Conservation (phyloP, 495 filamentous ascomycete species). For the Xylaria nigripes region DNA sequence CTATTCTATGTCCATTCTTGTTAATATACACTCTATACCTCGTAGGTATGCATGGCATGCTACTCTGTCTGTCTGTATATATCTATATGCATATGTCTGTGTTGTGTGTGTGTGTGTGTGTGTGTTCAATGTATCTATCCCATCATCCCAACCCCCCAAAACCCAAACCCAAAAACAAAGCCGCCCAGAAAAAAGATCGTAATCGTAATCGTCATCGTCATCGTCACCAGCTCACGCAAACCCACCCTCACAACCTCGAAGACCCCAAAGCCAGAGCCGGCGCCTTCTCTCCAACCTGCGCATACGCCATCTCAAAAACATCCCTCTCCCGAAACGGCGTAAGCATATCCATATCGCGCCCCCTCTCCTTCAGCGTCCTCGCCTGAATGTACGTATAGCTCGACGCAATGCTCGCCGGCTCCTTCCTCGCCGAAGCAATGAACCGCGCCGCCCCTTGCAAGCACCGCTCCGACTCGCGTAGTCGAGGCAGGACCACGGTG, state of each 20-base stretch:
- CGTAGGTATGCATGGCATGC: too few relatives aligned
- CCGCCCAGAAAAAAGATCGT: too few relatives aligned
- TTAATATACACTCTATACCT: too few relatives aligned
- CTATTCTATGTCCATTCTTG: too few relatives aligned
- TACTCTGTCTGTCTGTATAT: neutral
- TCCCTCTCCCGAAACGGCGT: constrained; percentile 46
- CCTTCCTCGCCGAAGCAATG: constrained; percentile 36
- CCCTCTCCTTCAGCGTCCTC: constrained; percentile 44
- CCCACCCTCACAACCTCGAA: constrained; percentile 40
- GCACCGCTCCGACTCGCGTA: constrained; percentile 41
- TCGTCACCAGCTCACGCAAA: neutral
- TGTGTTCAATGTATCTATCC: neutral
- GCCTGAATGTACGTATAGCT: constrained; percentile 47
- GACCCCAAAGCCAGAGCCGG: constrained; percentile 31
- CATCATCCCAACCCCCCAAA: too few relatives aligned
- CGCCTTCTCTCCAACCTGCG: constrained; percentile 35
- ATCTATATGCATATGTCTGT: neutral
- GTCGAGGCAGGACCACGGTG: constrained; percentile 50
- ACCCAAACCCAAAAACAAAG: neutral
- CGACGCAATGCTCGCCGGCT: constrained; percentile 32
- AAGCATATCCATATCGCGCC: constrained; percentile 45
- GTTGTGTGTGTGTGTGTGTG: neutral
- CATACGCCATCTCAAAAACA: constrained; percentile 42
- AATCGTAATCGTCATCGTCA: too few relatives aligned
- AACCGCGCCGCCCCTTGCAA: constrained; percentile 54